Conservation (phyloP, 2,329 filamentous ascomycete genomes). For the Fusarium chaquense region DNA sequence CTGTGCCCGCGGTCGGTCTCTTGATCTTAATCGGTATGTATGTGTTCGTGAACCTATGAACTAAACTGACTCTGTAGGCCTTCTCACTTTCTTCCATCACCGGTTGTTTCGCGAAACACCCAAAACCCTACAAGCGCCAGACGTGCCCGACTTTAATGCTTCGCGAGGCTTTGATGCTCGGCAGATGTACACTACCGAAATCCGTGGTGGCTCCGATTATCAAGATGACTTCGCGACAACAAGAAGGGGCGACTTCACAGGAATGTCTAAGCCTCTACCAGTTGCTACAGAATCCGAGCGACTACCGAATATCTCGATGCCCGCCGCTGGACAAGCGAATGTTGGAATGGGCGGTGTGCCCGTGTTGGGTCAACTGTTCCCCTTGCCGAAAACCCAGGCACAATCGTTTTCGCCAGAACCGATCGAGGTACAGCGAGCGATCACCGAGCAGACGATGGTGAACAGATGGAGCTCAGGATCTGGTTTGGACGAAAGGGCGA, state of each 20-base stretch:
- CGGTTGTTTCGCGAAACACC: constrained; percentile 21
- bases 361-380: constrained; percentile 57
- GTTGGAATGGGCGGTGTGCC: constrained; percentile 56
- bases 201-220: constrained; percentile 57
- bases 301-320: constrained; percentile 56
- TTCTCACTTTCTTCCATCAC: constrained; percentile 54
- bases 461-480: constrained; percentile 62
- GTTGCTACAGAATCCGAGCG: constrained; percentile 35
- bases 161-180: constrained; percentile 34
- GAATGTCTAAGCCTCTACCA: constrained; percentile 33
- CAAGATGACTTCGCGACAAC: constrained; percentile 64
- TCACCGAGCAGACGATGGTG: constrained; percentile 54
- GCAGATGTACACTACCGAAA: constrained; percentile 55
- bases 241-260: constrained; percentile 45
- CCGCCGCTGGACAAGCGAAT: constrained; percentile 52
- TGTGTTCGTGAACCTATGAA: not conserved
- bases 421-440: constrained; percentile 43
- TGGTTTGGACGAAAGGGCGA: constrained; percentile 60
- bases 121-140: not conserved
- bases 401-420: constrained; percentile 33
- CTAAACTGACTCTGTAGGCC: constrained; percentile 37
- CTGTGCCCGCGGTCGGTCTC: constrained; percentile 64
- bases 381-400: constrained; percentile 53
- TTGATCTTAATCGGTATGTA: constrained; percentile 61
- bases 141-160: constrained; percentile 20